Base-by-base conservation (phyloP, 495 filamentous ascomycete species). In the Pseudoneurospora amorphoporcata region DNA sequence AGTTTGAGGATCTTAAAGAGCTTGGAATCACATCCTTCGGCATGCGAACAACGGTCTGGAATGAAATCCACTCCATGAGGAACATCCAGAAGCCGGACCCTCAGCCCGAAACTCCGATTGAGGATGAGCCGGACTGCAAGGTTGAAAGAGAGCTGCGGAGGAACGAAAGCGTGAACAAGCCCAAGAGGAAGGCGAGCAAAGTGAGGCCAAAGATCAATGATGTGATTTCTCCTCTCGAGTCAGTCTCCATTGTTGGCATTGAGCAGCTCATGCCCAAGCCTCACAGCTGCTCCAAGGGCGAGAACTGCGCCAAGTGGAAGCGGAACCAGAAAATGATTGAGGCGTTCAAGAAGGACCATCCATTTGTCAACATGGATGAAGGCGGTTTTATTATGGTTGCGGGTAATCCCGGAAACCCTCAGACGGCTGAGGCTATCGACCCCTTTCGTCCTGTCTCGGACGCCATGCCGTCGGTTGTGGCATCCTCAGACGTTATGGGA, bases 11-110 rank as follows among this genome's bases (percentile, higher is more conserved):
- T 77, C 85, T 99, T n/a, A 94, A 94, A 77, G 95, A 99, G 82
- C 89, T 98, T 6, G 91, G 91, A 29, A 96, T 99, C 73, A 82
- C 86, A n/a, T 98, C 95, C 0, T 98, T 98, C 81, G 95, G 95
- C 17, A 93, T 95, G 75, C 88, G 95, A 29, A 93, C 93, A 70
- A 88, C 87, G 73, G 77, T 99, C 0, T 97, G 96, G 94, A 88
- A 89, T 74, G 90, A 92, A 73, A 97, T 98, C 71, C 87, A 91
- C 75, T 80, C 84, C 9, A 87, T 97, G 14, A 86, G 90, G 53
- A 87, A 88, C 71, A 90, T 86, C 73, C 86, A 87, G 41, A 81
- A 83, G 58, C 78, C 83, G n/a, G 86, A 88, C 70, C 86, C 86
- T n/a, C 78, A 82, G 72, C 84, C 84, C 0, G 81, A 86, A 9